These are phyloP conservation scores for Anisodus acutangulus DNA, from an alignment of 257 asterid genomes.

Conservation along the genomic window DNA sequence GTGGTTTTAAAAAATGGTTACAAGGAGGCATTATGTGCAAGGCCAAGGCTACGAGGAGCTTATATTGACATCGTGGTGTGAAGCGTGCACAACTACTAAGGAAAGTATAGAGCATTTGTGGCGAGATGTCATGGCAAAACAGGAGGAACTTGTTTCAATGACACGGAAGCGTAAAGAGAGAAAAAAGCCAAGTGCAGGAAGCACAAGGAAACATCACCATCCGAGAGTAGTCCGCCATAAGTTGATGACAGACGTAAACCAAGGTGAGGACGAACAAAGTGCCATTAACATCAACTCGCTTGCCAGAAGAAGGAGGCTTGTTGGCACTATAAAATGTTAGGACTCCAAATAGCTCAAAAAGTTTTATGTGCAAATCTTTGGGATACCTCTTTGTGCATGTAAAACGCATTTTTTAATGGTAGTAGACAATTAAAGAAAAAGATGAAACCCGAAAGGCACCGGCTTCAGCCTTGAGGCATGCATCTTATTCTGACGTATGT, in stretches of 20 bases:
- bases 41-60: not conserved
- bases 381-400: not conserved
- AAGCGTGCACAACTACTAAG: not conserved
- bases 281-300: not conserved
- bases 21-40: not conserved
- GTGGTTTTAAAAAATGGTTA: not conserved
- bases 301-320: not conserved
- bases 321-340: not conserved
- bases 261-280: not conserved
- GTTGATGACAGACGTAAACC: not conserved
- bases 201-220: conserved; percentile 4
- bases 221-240: not conserved
- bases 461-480: not conserved
- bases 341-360: not conserved
- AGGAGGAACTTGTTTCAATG: not conserved
- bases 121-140: not conserved
- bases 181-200: not conserved
- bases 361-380: not conserved
- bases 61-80: not conserved
- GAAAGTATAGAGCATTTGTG: not conserved
- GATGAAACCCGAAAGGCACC: not conserved
- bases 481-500: conserved; percentile 1
- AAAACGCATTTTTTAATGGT: not conserved
- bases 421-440: not conserved
- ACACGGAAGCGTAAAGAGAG: not conserved